Evolutionary conservation across 2,329 filamentous ascomycete genomes (phyloP).

Genomic region (Colletotrichum endophyticum): DNA sequence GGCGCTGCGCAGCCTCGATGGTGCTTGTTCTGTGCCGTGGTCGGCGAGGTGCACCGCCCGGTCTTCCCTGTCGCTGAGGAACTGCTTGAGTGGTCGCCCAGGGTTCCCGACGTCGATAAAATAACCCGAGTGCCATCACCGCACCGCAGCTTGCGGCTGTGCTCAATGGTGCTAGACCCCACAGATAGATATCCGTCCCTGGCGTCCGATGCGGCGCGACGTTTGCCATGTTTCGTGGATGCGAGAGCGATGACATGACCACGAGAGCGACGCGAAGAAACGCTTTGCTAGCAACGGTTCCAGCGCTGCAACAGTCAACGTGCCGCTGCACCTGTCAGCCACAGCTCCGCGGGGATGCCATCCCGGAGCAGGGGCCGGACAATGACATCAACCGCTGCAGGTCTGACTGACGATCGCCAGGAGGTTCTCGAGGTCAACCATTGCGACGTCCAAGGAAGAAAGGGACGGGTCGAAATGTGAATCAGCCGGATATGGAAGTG

Average conservation of each 20-base stretch:
- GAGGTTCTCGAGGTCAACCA: background rate
- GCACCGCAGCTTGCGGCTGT: slow-evolving; percentile 17
- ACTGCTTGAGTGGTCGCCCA: background rate
- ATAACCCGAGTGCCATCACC: background rate
- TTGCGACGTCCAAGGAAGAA: background rate
- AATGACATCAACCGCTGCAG: slow-evolving; percentile 17
- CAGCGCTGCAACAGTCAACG: background rate
- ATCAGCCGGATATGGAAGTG: background rate
- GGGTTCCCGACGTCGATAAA: background rate
- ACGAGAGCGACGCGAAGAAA: background rate
- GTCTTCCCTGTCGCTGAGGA: background rate
- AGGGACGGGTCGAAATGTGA: background rate
- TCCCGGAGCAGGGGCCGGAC: background rate
- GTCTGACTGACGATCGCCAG: background rate
- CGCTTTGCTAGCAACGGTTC: background rate
- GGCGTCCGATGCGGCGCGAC: background rate
- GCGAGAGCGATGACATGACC: background rate
- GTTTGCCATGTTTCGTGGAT: background rate
- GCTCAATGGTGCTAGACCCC: slow-evolving; percentile 2
- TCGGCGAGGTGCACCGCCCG: slow-evolving; percentile 9
- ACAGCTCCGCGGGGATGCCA: background rate
- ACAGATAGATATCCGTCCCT: background rate
- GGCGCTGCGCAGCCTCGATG: slow-evolving; percentile 14
- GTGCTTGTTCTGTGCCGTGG: slow-evolving; percentile 1
- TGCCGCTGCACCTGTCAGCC: background rate